phyloP scores from a whole-genome alignment of 208 protist genomes.

The Acanthamoeba healyi region DNA sequence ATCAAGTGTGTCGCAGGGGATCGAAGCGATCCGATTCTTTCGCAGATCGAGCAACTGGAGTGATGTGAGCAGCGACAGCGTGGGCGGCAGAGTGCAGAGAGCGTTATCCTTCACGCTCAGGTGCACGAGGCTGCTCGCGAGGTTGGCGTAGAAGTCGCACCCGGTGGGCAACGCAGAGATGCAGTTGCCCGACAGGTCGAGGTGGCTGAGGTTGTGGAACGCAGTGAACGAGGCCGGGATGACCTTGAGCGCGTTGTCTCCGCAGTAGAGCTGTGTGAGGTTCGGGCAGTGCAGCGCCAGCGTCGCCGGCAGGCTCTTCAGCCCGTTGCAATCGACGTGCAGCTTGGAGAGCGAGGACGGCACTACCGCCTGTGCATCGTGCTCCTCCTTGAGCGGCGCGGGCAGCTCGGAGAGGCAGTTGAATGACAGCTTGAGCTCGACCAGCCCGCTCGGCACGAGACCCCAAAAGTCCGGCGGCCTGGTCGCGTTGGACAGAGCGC shows the following conservation, averaged over 20 bases:
- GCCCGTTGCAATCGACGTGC: slow-evolving; percentile 21
- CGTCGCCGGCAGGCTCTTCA: neutral
- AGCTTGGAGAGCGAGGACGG: neutral
- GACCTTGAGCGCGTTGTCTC: neutral
- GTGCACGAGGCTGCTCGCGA: neutral
- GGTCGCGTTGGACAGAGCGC: neutral
- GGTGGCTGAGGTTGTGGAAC: neutral
- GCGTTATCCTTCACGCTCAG: neutral
- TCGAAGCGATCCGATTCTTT: neutral
- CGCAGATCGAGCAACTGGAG: slow-evolving; percentile 15
- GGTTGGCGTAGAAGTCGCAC: neutral
- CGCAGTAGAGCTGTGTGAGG: neutral
- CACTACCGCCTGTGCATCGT: neutral
- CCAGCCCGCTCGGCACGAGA: neutral
- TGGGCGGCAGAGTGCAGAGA: neutral
- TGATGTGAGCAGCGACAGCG: neutral
- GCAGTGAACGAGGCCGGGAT: neutral
- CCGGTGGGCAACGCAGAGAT: neutral
- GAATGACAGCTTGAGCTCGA: slow-evolving; percentile 19
- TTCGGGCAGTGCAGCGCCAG: slow-evolving; percentile 3
- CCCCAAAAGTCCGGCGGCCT: neutral
- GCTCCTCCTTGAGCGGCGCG: neutral
- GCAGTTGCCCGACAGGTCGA: slow-evolving; percentile 51
- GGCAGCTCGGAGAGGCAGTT: slow-evolving; percentile 44
- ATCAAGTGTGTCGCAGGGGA: neutral